Percentiles rank a stretch among this genome's conserved stretches.
These are phyloP conservation scores for Aspergillus proliferans DNA, from an alignment of 2,329 filamentous ascomycete species.

Conservation along the genomic window DNA sequence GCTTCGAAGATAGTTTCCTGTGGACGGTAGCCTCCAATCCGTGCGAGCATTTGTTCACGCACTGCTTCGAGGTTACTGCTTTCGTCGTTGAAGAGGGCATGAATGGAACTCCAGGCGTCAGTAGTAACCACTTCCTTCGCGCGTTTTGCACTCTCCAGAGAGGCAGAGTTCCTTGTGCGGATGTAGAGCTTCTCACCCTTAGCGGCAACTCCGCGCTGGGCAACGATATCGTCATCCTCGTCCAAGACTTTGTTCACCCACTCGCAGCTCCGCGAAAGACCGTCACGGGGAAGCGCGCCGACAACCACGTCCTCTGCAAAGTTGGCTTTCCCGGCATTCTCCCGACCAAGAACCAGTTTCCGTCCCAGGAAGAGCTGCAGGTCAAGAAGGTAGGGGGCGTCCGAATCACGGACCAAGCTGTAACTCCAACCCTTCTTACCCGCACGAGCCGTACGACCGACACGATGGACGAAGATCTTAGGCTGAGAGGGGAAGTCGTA, in stretches of 20 bases:
- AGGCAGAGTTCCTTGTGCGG: slow-evolving; percentile 83
- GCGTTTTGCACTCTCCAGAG: slow-evolving; percentile 81
- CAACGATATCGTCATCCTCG: slow-evolving; percentile 66
- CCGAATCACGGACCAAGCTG: slow-evolving; percentile 79
- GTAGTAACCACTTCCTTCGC: slow-evolving; percentile 69
- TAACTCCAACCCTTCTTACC: slow-evolving; percentile 92
- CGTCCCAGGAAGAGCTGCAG: slow-evolving; percentile 91
- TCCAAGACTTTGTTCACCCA: slow-evolving; percentile 73
- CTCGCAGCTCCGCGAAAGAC: slow-evolving; percentile 70
- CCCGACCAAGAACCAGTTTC: slow-evolving; percentile 68
- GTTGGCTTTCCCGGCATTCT: slow-evolving; percentile 54
- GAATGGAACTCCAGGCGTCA: slow-evolving; percentile 65
- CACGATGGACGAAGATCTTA: slow-evolving; percentile 93
- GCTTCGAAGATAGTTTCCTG: slow-evolving; percentile 96
- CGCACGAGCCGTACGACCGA: slow-evolving; percentile 90
- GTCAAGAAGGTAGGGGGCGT: slow-evolving; percentile 87
- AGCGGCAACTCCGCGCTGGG: slow-evolving; percentile 64
- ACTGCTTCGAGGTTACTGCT: slow-evolving; percentile 59
- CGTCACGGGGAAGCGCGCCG: slow-evolving; percentile 66
- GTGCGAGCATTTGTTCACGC: slow-evolving; percentile 78
- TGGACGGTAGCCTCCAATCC: slow-evolving; percentile 81
- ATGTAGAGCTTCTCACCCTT: slow-evolving; percentile 94
- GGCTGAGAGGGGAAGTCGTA: slow-evolving; percentile 96
- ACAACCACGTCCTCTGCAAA: slow-evolving; percentile 80
- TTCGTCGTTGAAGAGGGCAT: slow-evolving; percentile 72